Conservation (phyloP, 73 alveolate genomes). For the Paramecium pentaurelia region DNA sequence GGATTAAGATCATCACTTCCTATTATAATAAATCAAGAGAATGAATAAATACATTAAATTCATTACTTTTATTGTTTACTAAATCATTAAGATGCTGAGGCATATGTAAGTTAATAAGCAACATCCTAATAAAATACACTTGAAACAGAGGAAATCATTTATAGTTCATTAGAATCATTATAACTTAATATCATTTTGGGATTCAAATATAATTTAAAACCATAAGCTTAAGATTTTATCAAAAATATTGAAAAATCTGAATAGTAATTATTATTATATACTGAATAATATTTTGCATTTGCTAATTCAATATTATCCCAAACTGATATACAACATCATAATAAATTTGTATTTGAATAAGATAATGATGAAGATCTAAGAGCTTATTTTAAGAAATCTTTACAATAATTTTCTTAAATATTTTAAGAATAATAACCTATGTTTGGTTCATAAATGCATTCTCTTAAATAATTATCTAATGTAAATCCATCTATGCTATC, state of each 20-base stretch:
- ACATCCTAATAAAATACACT: neutral
- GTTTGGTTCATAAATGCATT: neutral
- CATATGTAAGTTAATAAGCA: neutral
- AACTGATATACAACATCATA: neutral
- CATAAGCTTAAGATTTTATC: neutral
- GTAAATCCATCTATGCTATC: neutral
- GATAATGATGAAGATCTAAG: conserved; percentile 6
- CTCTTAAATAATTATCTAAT: neutral
- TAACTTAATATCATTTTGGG: neutral
- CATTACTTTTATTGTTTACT: neutral
- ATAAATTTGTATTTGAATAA: neutral
- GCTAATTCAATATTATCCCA: neutral
- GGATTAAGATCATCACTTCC: neutral
- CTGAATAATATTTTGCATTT: neutral
- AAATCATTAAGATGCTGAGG: neutral
- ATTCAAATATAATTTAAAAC: neutral
- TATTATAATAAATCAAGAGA: neutral
- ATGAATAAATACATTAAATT: neutral
- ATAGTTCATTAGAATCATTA: neutral
- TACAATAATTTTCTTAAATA: neutral
- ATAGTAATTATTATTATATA: neutral
- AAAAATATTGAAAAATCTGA: neutral
- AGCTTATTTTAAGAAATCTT: neutral
- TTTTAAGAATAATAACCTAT: neutral
- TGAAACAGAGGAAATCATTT: neutral